A percentile compares a stretch with the other conserved stretches of the same genome.
Conservation (phyloP, 306 rosid species). For the Luffa acutangula region DNA sequence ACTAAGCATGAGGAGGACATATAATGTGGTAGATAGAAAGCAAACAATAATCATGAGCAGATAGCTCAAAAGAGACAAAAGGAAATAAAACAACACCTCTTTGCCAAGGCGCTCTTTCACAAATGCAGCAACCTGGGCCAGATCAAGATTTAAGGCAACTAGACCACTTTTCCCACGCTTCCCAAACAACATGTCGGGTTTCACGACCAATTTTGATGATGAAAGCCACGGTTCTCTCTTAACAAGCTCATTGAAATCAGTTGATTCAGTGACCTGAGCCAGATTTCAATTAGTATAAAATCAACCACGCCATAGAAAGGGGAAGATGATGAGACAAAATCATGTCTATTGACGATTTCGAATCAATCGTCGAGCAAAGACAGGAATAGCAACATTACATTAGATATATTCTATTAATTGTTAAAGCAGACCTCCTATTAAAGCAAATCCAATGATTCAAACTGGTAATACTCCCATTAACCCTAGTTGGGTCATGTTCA, state of each 20-base stretch:
- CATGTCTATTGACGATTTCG: neutral
- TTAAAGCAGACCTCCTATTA: neutral
- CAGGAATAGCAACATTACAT: neutral
- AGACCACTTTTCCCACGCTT: conserved; percentile 99
- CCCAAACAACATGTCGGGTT: conserved; percentile 97
- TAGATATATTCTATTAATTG: neutral
- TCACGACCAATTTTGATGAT: conserved; percentile 82
- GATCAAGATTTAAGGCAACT: conserved; percentile 89
- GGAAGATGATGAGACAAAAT: neutral
- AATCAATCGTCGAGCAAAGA: neutral
- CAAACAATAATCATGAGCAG: neutral
- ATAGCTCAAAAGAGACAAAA: neutral
- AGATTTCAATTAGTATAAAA: neutral
- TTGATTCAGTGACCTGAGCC: conserved; percentile 54
- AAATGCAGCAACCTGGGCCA: conserved; percentile 68
- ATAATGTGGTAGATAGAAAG: neutral
- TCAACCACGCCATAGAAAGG: neutral
- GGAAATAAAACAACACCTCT: conserved; percentile 38
- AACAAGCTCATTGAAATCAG: conserved; percentile 67
- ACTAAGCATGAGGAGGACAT: neutral
- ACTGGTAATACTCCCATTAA: neutral
- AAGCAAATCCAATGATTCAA: neutral
- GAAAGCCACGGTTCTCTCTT: conserved; percentile 91
- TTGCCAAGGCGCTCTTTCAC: conserved; percentile 88
- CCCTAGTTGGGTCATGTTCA: neutral